Evolutionary conservation across 1,284 basidiomycete species (phyloP), one percentile per base, ranked within the genome.

Genomic region (Austroboletus novae-zelandiae): DNA sequence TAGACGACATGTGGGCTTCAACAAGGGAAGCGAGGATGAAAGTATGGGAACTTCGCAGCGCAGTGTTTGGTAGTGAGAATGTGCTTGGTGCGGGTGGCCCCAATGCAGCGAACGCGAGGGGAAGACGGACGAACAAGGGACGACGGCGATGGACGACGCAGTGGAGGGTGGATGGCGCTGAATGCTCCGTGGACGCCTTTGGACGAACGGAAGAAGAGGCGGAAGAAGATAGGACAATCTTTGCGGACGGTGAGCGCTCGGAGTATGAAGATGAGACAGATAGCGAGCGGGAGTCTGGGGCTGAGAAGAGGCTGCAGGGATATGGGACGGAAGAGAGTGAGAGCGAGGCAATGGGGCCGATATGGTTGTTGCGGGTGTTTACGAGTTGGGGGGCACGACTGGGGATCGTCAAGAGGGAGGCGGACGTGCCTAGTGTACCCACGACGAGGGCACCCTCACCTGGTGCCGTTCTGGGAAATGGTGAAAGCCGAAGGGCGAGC

Each of bases 151-250:
- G 69, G 55, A 45, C 53, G 7, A 65, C 86, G 52, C 86, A 90
- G 63, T 82, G 83, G 81, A 81, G 78, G 51, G 66, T 88, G 35
- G 83, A 84, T 58, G 86, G 85, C 7, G 59, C 63, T 34, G 76
- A 79, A 62, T 69, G 79, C 41, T 64, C 83, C 1, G 86, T 90
- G 43, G 87, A 90, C 65, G 66, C 71, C 34, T 61, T 80, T 39
- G 87, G 88, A 13, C 71, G 86, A 42, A 89, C 85, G 50, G 86
- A 87, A 70, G 81, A 79, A 53, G 87, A 90, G 66, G 86, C 75
- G 20, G 84, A 84, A 59, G 87, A 89, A 57, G 88, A 90, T 64
- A 69, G 67, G 37, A 70, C 61, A 45, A 66, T 60, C 14, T 50
- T 53, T 45, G 57, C 55, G 17, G 62, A 60, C 10, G 58, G 51